Base-by-base conservation (phyloP, 1,139 yeast species). In the Lodderomyces beijingensis region DNA sequence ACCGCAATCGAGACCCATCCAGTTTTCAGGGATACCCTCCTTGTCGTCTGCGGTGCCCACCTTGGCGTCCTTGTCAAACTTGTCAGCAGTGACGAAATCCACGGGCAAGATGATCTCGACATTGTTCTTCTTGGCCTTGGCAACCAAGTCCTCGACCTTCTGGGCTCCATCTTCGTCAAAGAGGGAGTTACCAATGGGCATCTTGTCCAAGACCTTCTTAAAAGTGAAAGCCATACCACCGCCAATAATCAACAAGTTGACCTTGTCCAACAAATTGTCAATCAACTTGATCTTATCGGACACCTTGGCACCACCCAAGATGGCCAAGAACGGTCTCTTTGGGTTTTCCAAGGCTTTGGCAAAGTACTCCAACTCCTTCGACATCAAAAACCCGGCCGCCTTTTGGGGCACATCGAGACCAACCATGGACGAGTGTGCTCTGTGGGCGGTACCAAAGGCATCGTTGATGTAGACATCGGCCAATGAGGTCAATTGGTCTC, bases 141-240 rank as follows among this genome's bases (percentile, higher is more conserved):
- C 95, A 42, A 89, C 75, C 60, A 89, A 77, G 60, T 79, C 70
- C 57, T 87, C 86, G 55, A 88, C 97, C 51, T 86, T 79, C 77
- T 87, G 82, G 51, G 97, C 82, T 57, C 97, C 97, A 39, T 78
- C 95, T 57, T 77, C 84, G 61, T 89, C 97, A 65, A 59, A 89
- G 55, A 89, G 74, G 28, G 97, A 89, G 63, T 79, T 70, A 62
- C 97, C 97, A 53, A 91, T 91, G 43, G 77, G 63, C 71, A 85
- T 79, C 60, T 77, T 75, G 63, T 86, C 84, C 50, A 87, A 65
- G 39, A 89, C 83, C 77, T 91, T 89, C 76, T 85, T 86, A 77
- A 89, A 89, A 55, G 97, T 89, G 80, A 88, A 89, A 40, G 97
- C 89, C 97, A 89, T 89, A 70, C 97, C 97, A 70, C 97, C 97